A percentile compares a stretch with the other conserved stretches of the same genome.
These are phyloP conservation scores for Salvia miltiorrhiza DNA, from an alignment of 257 asterid species.

Conservation along the genomic window DNA sequence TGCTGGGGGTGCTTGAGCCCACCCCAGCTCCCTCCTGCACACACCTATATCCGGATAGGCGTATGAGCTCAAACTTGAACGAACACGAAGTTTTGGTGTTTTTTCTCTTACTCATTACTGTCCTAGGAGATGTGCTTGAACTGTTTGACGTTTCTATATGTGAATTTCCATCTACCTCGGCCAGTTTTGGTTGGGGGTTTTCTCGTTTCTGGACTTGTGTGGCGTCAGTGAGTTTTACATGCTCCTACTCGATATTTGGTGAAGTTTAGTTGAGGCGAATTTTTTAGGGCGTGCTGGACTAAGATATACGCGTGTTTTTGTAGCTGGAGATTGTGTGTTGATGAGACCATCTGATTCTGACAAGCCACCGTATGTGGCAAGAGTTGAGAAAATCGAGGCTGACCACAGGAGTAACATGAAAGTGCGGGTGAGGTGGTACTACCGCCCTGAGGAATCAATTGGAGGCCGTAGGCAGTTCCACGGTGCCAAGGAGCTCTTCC, in stretches of 20 bases:
- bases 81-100: neutral
- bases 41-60: neutral
- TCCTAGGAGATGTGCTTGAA: neutral
- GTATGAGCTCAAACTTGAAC: neutral
- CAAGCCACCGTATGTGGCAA: slow-evolving; percentile 79
- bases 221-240: neutral
- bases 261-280: slow-evolving; percentile 6
- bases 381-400: slow-evolving; percentile 76
- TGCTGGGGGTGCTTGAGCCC: too few relatives aligned
- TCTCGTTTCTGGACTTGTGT: neutral
- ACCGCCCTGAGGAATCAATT: slow-evolving; percentile 80
- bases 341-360: slow-evolving; percentile 74
- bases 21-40: neutral
- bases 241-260: neutral
- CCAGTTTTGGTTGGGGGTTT: neutral
- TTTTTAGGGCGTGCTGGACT: too few relatives aligned
- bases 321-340: slow-evolving; percentile 86
- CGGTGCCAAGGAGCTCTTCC: slow-evolving; percentile 82
- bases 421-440: slow-evolving; percentile 77
- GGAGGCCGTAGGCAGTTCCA: slow-evolving; percentile 93
- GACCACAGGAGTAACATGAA: slow-evolving; percentile 72
- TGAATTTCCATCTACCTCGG: neutral
- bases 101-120: neutral
- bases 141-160: neutral
- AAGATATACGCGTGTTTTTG: slow-evolving; percentile 21